Base-by-base conservation (phyloP, 176 grass and related monocot genomes). In the Zizania latifolia region DNA sequence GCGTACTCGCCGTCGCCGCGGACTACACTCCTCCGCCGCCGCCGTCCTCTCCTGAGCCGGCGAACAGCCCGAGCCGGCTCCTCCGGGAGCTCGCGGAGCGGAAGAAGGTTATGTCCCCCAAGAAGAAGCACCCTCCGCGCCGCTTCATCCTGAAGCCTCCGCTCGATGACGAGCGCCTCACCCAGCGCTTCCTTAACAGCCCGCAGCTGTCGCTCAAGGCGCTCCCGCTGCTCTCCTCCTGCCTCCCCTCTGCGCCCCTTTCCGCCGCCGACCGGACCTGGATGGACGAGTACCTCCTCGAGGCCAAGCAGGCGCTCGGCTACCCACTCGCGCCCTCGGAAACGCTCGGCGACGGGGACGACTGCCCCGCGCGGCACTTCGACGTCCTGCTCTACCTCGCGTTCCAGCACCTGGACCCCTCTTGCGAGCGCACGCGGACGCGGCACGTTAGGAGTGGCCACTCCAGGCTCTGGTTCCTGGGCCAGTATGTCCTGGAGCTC, bases 231-330 rank as follows among this genome's bases (percentile, higher is more conserved):
- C 86, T 99, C 39, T 94, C 91, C 39, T 99, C 95, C 17, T 99
- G 95, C 82, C 86, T 99, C 64, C 95, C 95, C 31, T 87, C 91
- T 26, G 62, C 89, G 41, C 91, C 84, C 14, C 81, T 99, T 60
- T 90, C 88, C 77, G 85, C 82, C 65, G 89, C 92, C 17, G 95
- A 99, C 66, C 80, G 56, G 36, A 88, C 78, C 23, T 99, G 95
- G 95, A 92, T 94, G 37, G 95, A 92, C 38, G 92, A 99, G 86
- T 99, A 99, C 76, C 89, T 99, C 58, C 89, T 99, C 27, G 95
- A 99, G 85, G 92, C 92, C 62, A 99, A 94, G 81, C 95, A 99
- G 87, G 95, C 95, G 37, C 95, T 94, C 9, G 95, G 95, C 16
- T 99, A 99, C 68, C 95, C 95, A 19, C 90, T 99, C 33, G 86